Evolutionary conservation across 257 asterid genomes (phyloP), one percentile per base, ranked within the genome.

Genomic region (Datura wrightii): DNA sequence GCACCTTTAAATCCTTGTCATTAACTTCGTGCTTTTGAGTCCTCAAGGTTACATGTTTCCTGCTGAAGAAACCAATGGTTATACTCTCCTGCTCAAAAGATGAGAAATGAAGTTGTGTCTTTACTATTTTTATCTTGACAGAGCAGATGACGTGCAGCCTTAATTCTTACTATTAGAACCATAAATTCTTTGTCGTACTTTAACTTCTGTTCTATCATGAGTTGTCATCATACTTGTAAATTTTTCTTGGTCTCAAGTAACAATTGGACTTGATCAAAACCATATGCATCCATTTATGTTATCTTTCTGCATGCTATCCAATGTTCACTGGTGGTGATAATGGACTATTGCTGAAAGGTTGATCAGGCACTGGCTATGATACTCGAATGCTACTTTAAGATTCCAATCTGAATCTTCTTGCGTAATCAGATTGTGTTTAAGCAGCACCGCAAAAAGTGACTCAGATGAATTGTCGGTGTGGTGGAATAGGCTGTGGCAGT

Each of bases 201-300:
- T 18, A 13, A 42, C 7, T 71, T 18, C 55, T 41, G 34, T 18
- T n/a, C 55, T 42, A 39, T 3, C 18, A 55, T 42, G 31, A 67
- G 34, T 39, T 39, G 52, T 69, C 55, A 71, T n/a, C 36, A 71
- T 71, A 42, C 79, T 42, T 71, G 54, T 71, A 16, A 16, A 70
- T 11, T 15, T 42, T 16, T 70, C 16, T 70, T 70, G 79, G 36
- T 41, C 37, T 39, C 0, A 70, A 42, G 16, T 70, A 70, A 18
- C 79, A 70, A 9, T 42, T 42, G 79, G 54, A 42, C 54, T 41
- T 18, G 16, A 41, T 70, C 8, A 42, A 71, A 42, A 71, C 37
- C 79, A 71, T 42, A 71, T 44, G 37, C 79, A 71, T 71, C 18
- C 54, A 71, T 71, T 69, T 3, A 39, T 39, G 78, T 69, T 69